Base-by-base conservation (phyloP, 306 rosid species). In the Malus domestica region DNA sequence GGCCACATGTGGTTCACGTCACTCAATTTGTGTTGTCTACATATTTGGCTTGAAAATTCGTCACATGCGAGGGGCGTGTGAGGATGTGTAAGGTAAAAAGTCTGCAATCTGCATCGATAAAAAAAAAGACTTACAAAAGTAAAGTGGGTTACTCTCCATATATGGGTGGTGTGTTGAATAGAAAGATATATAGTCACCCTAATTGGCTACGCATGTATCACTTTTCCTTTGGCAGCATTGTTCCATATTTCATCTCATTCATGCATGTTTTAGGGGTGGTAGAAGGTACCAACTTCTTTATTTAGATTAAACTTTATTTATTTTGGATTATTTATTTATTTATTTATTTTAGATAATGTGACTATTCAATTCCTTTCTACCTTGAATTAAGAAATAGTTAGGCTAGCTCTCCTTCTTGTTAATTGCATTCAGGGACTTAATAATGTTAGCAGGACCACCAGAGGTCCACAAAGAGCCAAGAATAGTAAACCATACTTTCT, bases 401-500 rank as follows among this genome's bases (percentile, higher is more conserved):
- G 13, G 54, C 70, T 6, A 38, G 42, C 9, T 38, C 42, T 52
- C n/a, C 71, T 75, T 61, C 57, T 76, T 78, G 78, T 79, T 84
- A 42, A 67, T 80, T 52, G 71, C 61, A 27, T 27, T 2, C 29
- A 65, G 16, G 30, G 64, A 59, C 30, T 11, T 49, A 49, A 42
- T 54, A 54, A 2, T 58, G 29, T 59, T 11, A 52, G 45, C 49
- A 82, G 83, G 87, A 80, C 89, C 89, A 87, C 86, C 42, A 25
- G 0, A 55, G 27, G 60, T 49, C 54, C 19, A 11, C 54, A 12
- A 49, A 35, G 40, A 35, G 19, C 61, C 61, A 57, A 57, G 6
- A 57, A 20, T 20, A 20, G 25, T n/a, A n/a, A 57, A 8, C 61
- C 61, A 8, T n/a, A 57, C 25, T 57, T 57, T n/a, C 23, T 57